Evolutionary conservation across 257 asterid species (phyloP), one percentile per base, ranked within the genome.

Genomic region (Jacaranda copaia): DNA sequence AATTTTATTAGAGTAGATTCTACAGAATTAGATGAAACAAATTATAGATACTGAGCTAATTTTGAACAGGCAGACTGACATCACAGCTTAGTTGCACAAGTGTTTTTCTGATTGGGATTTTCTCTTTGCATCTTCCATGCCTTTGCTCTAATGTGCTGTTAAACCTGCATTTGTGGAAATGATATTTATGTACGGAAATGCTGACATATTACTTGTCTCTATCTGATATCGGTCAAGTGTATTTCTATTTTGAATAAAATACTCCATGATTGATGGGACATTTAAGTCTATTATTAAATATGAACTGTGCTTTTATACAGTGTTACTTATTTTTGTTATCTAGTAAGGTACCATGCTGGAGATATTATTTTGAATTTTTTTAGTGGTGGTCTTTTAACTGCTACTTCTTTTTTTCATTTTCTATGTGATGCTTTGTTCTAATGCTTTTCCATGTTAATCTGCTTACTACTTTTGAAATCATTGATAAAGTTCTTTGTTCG

Each of bases 341-440:
- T 20, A 43, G 62, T 59, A 58, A 19, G 73, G 48, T 68, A 64
- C 20, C 48, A 14, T 75, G 68, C 43, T 79, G 45, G 57, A 58
- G 18, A 70, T 13, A 70, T 25, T 78, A 13, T 74, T 73, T 61
- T 51, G 46, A 70, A 36, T 40, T 71, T 62, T 3, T 32, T 3
- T 71, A 66, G 10, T 57, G 75, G 42, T 18, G 38, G 58, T 68
- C 53, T 35, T 67, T 42, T 76, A 52, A 56, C 68, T 70, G 60
- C 19, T 5, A 66, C 13, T 38, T 2, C 57, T 8, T 63, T 8
- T 25, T 76, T 66, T 61, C 60, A 72, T 20, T 56, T 39, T 51
- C 19, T 42, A 6, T 4, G 39, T 42, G n/a, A 46, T 55, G 32
- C 36, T 67, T 32, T 51, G 45, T 73, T 55, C 57, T 15, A 49